Evolutionary conservation across 371 early-diverging fungal genomes (phyloP), one percentile per base, ranked within the genome.

Genomic region (Rhizopus microsporus): DNA sequence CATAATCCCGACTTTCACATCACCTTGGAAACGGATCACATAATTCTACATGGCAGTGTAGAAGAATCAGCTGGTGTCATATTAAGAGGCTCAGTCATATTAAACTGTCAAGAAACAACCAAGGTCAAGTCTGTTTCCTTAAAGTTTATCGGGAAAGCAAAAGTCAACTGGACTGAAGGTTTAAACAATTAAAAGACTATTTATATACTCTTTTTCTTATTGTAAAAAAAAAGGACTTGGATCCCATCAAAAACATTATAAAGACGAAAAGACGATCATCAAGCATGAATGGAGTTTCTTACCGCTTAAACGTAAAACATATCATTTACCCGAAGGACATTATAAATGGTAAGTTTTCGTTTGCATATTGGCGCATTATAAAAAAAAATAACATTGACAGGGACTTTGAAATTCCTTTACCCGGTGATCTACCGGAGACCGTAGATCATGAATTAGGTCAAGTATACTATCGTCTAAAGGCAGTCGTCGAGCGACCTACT

Each of bases 351-450:
- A 78, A 59, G 55, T 10, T 48, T 9, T 23, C 3, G 9, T n/a
- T 10, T 12, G 4, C 7, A 34, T 32, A 39, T 35, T n/a, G 51
- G 42, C 7, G 16, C 39, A 38, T 37, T 38, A 35, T 10, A 48
- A 5, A 10, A 6, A 45, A 6, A 45, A 58, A 34, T 13, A 5
- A 49, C 30, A 54, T 23, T 37, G 23, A n/a, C 37, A 77, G 78
- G 74, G 74, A 75, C 52, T 82, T 82, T 65, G 80, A 79, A 59
- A 51, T 79, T 12, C 74, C 77, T 12, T 49, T 82, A 17, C 78
- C 80, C n/a, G 82, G 82, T 35, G 71, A 79, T 68, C 51, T 76
- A 23, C 80, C 82, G 3, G 76, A 71, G 43, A 68, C 69, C 0
- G 62, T 82, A 9, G 62, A 71, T 9, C 70, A 75, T 59, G 70